Percentiles rank a stretch among this genome's conserved stretches.
Evolutionary conservation across 352 stramenopile genomes (phyloP).

Genomic region (Phytophthora fragariaefolia): DNA sequence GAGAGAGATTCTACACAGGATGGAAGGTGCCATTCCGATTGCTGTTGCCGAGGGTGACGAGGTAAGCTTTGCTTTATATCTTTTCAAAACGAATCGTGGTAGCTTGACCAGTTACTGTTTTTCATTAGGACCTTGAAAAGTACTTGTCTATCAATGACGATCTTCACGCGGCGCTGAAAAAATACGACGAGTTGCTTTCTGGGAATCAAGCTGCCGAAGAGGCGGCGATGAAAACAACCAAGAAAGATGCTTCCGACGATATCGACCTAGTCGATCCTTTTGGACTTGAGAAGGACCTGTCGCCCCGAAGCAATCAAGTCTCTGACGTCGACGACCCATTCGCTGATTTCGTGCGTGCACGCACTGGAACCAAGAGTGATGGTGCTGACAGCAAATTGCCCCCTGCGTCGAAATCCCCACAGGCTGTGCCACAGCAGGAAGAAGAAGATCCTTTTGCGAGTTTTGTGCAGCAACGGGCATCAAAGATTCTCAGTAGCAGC

Average conservation of each 20-base stretch:
- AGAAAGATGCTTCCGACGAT: conserved; percentile 7
- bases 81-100: neutral
- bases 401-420: too few relatives aligned
- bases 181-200: conserved; percentile 53
- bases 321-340: conserved; percentile 63
- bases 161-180: conserved; percentile 61
- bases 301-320: conserved; percentile 31
- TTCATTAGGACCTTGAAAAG: conserved; percentile 56
- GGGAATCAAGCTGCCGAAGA: conserved; percentile 36
- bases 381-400: conserved; percentile 8
- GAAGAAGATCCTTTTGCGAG: conserved; percentile 71
- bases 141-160: conserved; percentile 79
- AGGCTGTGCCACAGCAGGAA: conserved; percentile 36
- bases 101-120: neutral
- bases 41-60: conserved; percentile 60
- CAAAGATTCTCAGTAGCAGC: conserved; percentile 43
- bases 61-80: conserved; percentile 32
- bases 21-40: conserved; percentile 70
- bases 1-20: conserved; percentile 62
- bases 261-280: conserved; percentile 43
- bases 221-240: conserved; percentile 6
- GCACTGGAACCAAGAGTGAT: conserved; percentile 37
- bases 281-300: conserved; percentile 22
- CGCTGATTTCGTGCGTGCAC: conserved; percentile 62
- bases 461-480: conserved; percentile 63